Evolutionary conservation across 169 alveolate species (phyloP).

Genomic region (Eimeria sp.): DNA sequence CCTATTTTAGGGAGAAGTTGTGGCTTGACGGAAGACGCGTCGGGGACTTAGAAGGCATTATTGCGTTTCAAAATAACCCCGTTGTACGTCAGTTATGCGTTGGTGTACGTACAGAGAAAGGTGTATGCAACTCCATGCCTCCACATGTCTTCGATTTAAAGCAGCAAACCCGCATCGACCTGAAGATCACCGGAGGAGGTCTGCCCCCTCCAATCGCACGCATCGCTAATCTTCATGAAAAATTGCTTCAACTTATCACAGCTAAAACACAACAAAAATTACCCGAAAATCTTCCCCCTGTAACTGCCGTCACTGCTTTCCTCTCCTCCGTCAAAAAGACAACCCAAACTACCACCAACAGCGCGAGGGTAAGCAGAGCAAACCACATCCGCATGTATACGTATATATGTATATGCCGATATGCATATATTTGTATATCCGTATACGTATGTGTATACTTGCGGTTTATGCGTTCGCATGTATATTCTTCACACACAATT

Average conservation of each 20-base stretch:
- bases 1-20: conserved; percentile 74
- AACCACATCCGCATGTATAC: neutral
- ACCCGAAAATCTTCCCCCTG: neutral
- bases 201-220: conserved; percentile 44
- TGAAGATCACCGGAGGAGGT: neutral
- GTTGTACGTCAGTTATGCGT: conserved; percentile 78
- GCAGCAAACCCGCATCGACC: neutral
- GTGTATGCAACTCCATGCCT: conserved; percentile 56
- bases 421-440: neutral
- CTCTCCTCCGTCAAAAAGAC: conserved; percentile 20
- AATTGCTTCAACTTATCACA: conserved; percentile 73
- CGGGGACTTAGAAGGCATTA: conserved; percentile 78
- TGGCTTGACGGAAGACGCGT: conserved; percentile 82
- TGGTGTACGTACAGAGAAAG: conserved; percentile 81
- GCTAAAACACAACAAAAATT: conserved; percentile 65
- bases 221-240: conserved; percentile 62
- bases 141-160: conserved; percentile 75
- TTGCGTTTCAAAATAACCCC: conserved; percentile 84
- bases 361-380: neutral
- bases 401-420: neutral
- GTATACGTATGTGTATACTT: neutral
- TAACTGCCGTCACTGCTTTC: neutral
- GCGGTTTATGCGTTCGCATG: neutral
- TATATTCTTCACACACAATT: neutral
- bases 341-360: neutral